Conservation (phyloP, 1,284 basidiomycete species). For the Pseudozyma sp. region DNA sequence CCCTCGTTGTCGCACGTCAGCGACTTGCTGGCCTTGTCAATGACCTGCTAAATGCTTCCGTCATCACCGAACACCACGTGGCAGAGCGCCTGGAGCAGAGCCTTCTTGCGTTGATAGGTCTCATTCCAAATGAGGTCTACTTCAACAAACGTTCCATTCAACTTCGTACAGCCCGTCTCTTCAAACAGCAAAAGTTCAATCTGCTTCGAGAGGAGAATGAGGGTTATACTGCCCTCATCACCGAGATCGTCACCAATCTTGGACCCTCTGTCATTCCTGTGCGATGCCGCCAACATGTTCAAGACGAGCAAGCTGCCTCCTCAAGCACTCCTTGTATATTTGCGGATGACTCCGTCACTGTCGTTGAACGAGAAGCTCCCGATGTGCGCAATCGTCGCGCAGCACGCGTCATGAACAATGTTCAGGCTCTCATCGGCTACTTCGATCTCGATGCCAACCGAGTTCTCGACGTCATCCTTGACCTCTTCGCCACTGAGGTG, state of each 20-base stretch:
- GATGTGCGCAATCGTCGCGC: slow-evolving; percentile 59
- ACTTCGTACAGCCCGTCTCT: slow-evolving; percentile 71
- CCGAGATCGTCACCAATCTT: slow-evolving; percentile 83
- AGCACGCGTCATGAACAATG: slow-evolving; percentile 61
- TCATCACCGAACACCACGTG: slow-evolving; percentile 19
- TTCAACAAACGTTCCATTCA: slow-evolving; percentile 61
- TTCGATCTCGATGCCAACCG: slow-evolving; percentile 96
- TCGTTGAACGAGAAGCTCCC: slow-evolving; percentile 55
- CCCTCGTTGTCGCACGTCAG: slow-evolving; percentile 30
- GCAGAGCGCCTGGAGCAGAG: slow-evolving; percentile 50
- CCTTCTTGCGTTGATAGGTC: slow-evolving; percentile 47
- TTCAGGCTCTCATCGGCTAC: slow-evolving; percentile 73
- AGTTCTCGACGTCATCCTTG: slow-evolving; percentile 91
- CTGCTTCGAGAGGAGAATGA: slow-evolving; percentile 96
- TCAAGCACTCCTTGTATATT: slow-evolving; percentile 8
- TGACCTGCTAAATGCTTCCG: slow-evolving; percentile 22
- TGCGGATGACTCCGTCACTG: slow-evolving; percentile 18
- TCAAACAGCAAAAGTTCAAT: slow-evolving; percentile 99
- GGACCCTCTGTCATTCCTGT: slow-evolving; percentile 75
- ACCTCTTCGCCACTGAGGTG: slow-evolving; percentile 86
- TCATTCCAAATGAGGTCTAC: slow-evolving; percentile 51
- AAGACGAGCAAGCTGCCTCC: neutral
- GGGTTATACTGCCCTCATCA: slow-evolving; percentile 91
- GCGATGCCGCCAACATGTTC: slow-evolving; percentile 70
- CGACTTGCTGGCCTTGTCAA: slow-evolving; percentile 28